These are phyloP conservation scores for Alternaria viburni DNA, from an alignment of 2,329 filamentous ascomycete species.

Conservation along the genomic window DNA sequence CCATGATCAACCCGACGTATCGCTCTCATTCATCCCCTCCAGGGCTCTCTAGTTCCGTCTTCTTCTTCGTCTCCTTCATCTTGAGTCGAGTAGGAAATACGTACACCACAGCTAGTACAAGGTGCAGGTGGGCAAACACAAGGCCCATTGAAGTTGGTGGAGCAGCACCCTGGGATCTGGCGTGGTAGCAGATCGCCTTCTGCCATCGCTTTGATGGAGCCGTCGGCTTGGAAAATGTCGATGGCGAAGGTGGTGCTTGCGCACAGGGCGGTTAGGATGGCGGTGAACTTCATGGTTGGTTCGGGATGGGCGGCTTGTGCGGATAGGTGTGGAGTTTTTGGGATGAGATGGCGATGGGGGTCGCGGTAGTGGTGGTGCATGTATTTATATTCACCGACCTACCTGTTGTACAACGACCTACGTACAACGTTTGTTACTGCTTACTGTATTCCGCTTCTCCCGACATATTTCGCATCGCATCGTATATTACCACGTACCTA, in stretches of 20 bases:
- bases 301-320: no score
- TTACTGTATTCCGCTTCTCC: not conserved
- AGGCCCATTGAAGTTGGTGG: not conserved
- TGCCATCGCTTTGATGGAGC: not conserved
- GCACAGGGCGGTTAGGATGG: not conserved
- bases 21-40: not conserved
- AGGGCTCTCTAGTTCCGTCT: not conserved
- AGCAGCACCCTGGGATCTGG: not conserved
- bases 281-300: not conserved
- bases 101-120: not conserved
- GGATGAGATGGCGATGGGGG: not conserved
- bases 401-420: not conserved
- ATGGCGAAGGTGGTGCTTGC: not conserved
- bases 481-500: not conserved
- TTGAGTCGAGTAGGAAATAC: not conserved
- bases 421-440: not conserved
- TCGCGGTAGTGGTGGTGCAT: not conserved
- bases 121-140: not conserved
- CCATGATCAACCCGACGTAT: not conserved
- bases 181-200: not conserved
- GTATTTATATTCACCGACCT: not conserved
- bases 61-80: not conserved
- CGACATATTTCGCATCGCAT: not conserved
- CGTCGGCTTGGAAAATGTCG: not conserved
- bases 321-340: no score